A percentile compares a stretch with the other conserved stretches of the same genome.
Conservation (phyloP, 805 yeast species). For the Isabelozyma heimii region DNA sequence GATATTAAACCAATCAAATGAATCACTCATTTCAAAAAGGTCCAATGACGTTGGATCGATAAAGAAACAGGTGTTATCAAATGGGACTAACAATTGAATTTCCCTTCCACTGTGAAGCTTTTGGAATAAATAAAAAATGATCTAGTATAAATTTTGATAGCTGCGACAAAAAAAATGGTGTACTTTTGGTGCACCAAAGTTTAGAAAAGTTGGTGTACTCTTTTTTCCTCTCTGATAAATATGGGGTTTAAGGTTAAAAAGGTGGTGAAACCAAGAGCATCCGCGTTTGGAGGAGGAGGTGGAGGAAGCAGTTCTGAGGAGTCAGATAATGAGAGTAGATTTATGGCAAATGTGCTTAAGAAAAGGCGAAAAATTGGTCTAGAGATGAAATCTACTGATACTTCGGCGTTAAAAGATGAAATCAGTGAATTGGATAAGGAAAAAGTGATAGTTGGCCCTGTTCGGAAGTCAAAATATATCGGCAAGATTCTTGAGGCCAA, state of each 20-base stretch:
- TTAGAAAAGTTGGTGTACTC: not conserved
- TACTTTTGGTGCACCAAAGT: not conserved
- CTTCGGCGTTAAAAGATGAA: not conserved
- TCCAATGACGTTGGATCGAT: too few species aligned
- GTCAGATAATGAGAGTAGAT: not conserved
- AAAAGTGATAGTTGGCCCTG: slow-evolving; percentile 15
- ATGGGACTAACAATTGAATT: not conserved
- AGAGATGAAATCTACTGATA: not conserved
- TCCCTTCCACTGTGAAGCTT: too few species aligned
- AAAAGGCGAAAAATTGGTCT: not conserved
- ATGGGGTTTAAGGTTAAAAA: not conserved
- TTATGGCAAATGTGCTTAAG: not conserved
- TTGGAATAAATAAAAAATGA: too few species aligned
- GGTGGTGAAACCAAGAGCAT: not conserved
- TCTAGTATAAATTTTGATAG: too few species aligned
- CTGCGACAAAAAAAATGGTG: too few species aligned
- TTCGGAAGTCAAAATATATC: slow-evolving; percentile 24
- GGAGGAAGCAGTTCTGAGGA: not conserved
- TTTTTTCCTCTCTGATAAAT: not conserved
- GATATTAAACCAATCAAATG: slow-evolving; percentile 53
- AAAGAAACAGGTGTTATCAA: too few species aligned
- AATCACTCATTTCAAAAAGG: slow-evolving; percentile 16
- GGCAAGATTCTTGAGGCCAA: slow-evolving; percentile 43
- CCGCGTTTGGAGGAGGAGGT: not conserved
- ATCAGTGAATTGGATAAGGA: slow-evolving; percentile 3